phyloP scores from a whole-genome alignment of 768 basidiomycete species.

The Agaricus blazei region DNA sequence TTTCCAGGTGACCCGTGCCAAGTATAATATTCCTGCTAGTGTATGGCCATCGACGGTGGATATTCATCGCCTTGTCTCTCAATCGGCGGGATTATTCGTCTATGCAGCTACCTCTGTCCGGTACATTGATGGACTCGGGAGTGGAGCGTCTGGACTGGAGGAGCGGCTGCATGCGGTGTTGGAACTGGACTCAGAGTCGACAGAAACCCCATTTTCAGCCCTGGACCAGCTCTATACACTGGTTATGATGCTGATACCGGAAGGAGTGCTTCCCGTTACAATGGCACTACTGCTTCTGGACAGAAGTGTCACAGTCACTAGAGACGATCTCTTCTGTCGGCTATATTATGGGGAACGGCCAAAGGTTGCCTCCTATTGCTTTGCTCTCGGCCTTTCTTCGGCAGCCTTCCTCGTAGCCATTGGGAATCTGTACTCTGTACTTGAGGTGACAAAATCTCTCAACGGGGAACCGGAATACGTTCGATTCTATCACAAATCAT shows the following conservation, averaged over 20 bases:
- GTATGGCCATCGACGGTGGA: background rate
- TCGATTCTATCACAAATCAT: background rate
- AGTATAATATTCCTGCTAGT: background rate
- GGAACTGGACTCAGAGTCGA: background rate
- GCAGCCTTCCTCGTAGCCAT: background rate
- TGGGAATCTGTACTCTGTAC: background rate
- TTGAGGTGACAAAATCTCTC: background rate
- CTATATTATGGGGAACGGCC: too few species aligned
- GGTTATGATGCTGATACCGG: background rate
- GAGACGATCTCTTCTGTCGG: background rate
- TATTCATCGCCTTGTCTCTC: background rate
- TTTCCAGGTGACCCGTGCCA: constrained; percentile 8
- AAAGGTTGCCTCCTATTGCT: background rate
- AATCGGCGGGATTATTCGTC: background rate
- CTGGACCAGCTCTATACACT: background rate
- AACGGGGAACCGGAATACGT: background rate
- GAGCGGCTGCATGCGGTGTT: background rate
- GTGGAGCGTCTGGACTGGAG: background rate
- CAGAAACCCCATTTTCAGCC: background rate
- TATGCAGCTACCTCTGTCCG: background rate
- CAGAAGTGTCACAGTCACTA: background rate
- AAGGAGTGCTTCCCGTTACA: background rate
- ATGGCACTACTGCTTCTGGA: background rate
- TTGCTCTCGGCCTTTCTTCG: background rate
- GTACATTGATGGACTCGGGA: background rate